These are phyloP conservation scores for Paecilomyces sp. DNA, from an alignment of 2,329 filamentous ascomycete species.

Conservation along the genomic window DNA sequence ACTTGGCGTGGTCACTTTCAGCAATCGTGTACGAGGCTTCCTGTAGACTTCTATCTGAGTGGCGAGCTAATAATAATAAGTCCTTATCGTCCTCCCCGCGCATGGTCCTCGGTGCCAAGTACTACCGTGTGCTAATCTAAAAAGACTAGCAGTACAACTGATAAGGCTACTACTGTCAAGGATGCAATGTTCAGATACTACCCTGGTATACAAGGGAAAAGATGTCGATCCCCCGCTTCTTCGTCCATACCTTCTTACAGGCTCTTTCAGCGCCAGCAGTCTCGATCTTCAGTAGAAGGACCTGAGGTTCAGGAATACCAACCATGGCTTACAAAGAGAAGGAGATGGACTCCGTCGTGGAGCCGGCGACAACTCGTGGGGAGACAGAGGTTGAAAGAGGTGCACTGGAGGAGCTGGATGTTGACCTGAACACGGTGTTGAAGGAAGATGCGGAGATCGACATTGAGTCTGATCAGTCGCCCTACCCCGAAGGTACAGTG, in stretches of 20 bases:
- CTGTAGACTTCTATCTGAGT: not conserved
- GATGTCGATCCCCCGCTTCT: not conserved
- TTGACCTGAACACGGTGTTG: slow-evolving; percentile 5
- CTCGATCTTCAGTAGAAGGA: not conserved
- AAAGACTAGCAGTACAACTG: not conserved
- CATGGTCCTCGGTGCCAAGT: not conserved
- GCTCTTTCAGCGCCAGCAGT: not conserved
- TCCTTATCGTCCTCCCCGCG: not conserved
- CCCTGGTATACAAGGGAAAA: not conserved
- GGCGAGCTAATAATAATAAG: not conserved
- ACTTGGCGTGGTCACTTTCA: not conserved
- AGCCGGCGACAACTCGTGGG: not conserved
- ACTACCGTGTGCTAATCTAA: not conserved
- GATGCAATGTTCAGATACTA: not conserved
- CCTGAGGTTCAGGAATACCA: not conserved
- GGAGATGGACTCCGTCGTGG: not conserved
- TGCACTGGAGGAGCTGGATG: slow-evolving; percentile 4
- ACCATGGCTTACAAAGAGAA: not conserved
- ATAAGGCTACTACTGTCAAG: not conserved
- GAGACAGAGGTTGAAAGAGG: slow-evolving; percentile 4
- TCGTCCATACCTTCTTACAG: not conserved
- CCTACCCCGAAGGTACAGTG: slow-evolving; percentile 14
- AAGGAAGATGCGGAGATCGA: slow-evolving; percentile 5
- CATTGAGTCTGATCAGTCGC: slow-evolving; percentile 19
- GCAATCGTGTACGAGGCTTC: not conserved